Base-by-base conservation (phyloP, 768 basidiomycete genomes). In the Lactarius vividus region DNA sequence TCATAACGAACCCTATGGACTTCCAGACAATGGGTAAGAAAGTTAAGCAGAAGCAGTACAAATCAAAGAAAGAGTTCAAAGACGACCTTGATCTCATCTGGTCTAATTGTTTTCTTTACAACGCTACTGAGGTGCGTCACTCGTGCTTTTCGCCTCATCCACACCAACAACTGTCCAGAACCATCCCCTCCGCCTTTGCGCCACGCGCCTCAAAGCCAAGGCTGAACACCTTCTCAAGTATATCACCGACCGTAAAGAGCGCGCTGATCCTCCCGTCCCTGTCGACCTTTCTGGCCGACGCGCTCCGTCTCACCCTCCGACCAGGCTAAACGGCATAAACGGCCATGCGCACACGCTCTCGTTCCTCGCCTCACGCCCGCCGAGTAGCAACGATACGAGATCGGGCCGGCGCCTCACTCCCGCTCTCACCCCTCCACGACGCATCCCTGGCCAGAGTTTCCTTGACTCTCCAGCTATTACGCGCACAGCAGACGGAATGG, bases 81-180 rank as follows among this genome's bases (percentile, higher is more conserved):
- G 89, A 92, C 65, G 97, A 99, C 78, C 80, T 99, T 52, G 92
- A 96, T 70, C 85, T 98, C 67, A 98, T 99, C 70, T 99, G 97
- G 97, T 86, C 87, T 55, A 99, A 98, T 70, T 98, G 96, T 76
- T 84, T 89, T 69, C 87, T 84, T 6, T 98, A 98, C 76, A 99
- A 99, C 75, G 88, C 92, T 20, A 84, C 88, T 13, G 91, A 94
- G 80, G 96, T 94, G 71, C 66, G 89, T 82, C 18, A n/a, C 54
- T 44, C 31, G 37, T 59, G 13, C 20, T 2, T 23, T 40, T 29
- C 29, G 39, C 53, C 29, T 37, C 11, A 46, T 70, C 59, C n/a
- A 33, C 59, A 60, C 33, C 56, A 65, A 60, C 55, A 37, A 57
- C 16, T 53, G 39, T 35, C 11, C 44, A 97, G 94, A 85, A 86